Percentiles rank a stretch among this genome's conserved stretches.
Evolutionary conservation across 371 early-diverging fungal species (phyloP).

Genomic region (Lichtheimia corymbifera): DNA sequence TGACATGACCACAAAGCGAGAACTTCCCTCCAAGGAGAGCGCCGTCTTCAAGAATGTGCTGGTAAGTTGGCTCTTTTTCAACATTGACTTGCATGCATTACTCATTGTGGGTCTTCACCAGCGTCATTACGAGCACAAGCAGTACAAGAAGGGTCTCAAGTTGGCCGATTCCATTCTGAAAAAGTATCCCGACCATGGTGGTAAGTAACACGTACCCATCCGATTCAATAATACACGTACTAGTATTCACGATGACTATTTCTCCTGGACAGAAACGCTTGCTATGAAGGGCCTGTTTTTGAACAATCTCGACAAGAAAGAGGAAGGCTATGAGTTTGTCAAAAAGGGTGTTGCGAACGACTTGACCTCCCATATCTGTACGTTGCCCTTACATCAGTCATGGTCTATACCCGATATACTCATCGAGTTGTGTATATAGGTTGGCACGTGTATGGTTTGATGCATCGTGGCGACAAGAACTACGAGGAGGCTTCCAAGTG

Average conservation of each 20-base stretch:
- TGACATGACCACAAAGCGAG: slow-evolving; percentile 42
- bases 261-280: slow-evolving; percentile 72
- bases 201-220: slow-evolving; percentile 36
- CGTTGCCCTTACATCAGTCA: slow-evolving; percentile 15
- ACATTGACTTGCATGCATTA: neutral
- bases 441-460: slow-evolving; percentile 96
- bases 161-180: slow-evolving; percentile 88
- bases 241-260: no score
- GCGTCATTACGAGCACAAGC: slow-evolving; percentile 93
- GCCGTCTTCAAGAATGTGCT: slow-evolving; percentile 75
- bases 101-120: slow-evolving; percentile 27
- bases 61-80: slow-evolving; percentile 47
- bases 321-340: slow-evolving; percentile 89
- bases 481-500: slow-evolving; percentile 93
- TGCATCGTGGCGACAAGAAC: slow-evolving; percentile 90
- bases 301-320: slow-evolving; percentile 84
- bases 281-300: slow-evolving; percentile 95
- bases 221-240: no score
- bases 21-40: slow-evolving; percentile 81
- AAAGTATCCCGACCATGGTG: slow-evolving; percentile 93
- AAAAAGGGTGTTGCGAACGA: slow-evolving; percentile 84
- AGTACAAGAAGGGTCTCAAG: slow-evolving; percentile 95
- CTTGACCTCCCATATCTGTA: slow-evolving; percentile 86
- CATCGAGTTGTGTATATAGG: slow-evolving; percentile 42
- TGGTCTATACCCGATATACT: neutral